These are phyloP conservation scores for Colletotrichum sp. DNA, from an alignment of 2,329 filamentous ascomycete genomes.

Conservation along the genomic window DNA sequence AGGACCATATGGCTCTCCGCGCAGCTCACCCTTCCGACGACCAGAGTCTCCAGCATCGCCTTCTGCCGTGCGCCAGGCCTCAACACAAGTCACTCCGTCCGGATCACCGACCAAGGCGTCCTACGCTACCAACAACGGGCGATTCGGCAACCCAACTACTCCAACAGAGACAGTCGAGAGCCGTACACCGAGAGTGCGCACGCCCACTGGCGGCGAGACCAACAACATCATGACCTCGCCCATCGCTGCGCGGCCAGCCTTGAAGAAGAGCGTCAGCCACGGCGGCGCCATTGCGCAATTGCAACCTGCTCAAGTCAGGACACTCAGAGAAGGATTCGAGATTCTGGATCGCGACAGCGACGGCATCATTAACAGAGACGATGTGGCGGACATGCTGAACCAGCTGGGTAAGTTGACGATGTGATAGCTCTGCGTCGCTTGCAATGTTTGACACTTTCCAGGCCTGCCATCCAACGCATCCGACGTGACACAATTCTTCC, in stretches of 20 bases:
- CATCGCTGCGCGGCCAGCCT: conserved; percentile 33
- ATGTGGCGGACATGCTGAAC: conserved; percentile 85
- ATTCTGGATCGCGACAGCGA: conserved; percentile 91
- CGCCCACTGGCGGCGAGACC: conserved; percentile 22
- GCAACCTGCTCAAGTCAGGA: conserved; percentile 81
- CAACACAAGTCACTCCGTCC: conserved; percentile 54
- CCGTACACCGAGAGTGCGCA: conserved; percentile 39
- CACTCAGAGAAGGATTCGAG: conserved; percentile 90
- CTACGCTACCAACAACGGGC: conserved; percentile 26
- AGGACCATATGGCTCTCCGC: conserved; percentile 69
- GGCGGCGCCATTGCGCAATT: conserved; percentile 72
- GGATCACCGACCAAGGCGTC: conserved; percentile 61
- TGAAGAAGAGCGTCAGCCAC: conserved; percentile 41
- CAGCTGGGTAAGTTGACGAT: conserved; percentile 68
- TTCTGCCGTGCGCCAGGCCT: conserved; percentile 64
- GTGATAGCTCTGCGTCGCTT: background rate
- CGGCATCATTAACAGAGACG: conserved; percentile 79
- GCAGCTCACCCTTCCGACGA: conserved; percentile 69
- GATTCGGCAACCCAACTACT: conserved; percentile 46
- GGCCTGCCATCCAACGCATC: conserved; percentile 76
- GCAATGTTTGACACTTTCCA: conserved; percentile 32
- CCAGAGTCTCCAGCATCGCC: conserved; percentile 70
- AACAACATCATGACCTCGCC: conserved; percentile 42
- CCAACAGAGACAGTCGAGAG: conserved; percentile 40
- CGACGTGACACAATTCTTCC: conserved; percentile 83